Conservation (phyloP, 345 rosid genomes). For the Limnanthes douglasii region DNA sequence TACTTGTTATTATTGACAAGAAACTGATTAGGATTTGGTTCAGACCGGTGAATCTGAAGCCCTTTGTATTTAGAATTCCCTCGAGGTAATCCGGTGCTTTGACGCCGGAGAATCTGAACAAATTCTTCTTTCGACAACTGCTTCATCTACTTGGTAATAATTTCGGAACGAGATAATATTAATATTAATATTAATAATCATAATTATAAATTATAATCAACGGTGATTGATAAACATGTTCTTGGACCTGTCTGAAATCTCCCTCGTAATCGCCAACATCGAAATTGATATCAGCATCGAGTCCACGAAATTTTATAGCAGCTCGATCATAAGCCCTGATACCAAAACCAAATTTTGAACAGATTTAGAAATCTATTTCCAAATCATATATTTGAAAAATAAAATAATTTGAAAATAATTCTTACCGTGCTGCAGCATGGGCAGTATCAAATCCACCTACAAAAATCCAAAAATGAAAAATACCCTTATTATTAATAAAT, state of each 20-base stretch:
- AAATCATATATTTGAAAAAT: too few relatives aligned
- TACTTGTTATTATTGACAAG: slow-evolving; percentile 53
- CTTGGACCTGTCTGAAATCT: slow-evolving; percentile 65
- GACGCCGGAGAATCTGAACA: slow-evolving; percentile 86
- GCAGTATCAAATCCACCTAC: too few relatives aligned
- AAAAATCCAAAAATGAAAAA: too few relatives aligned
- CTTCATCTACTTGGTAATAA: slow-evolving; percentile 41
- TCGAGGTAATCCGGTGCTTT: slow-evolving; percentile 87
- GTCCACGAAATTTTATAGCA: slow-evolving; percentile 90
- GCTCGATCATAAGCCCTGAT: slow-evolving; percentile 96
- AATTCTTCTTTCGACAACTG: slow-evolving; percentile 72
- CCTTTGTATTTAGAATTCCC: slow-evolving; percentile 93
- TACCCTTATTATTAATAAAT: too few relatives aligned
- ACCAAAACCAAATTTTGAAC: too few relatives aligned
- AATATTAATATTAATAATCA: neutral
- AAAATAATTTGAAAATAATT: too few relatives aligned
- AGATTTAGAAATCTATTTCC: too few relatives aligned
- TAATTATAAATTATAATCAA: neutral
- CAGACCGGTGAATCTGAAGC: slow-evolving; percentile 66
- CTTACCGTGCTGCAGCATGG: too few relatives aligned
- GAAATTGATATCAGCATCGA: slow-evolving; percentile 88
- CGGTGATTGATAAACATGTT: too few relatives aligned
- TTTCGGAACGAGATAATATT: neutral
- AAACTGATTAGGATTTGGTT: slow-evolving; percentile 65
- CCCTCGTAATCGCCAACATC: slow-evolving; percentile 65